Base-by-base conservation (phyloP, 495 filamentous ascomycete genomes). In the Trichoderma gamsii region DNA sequence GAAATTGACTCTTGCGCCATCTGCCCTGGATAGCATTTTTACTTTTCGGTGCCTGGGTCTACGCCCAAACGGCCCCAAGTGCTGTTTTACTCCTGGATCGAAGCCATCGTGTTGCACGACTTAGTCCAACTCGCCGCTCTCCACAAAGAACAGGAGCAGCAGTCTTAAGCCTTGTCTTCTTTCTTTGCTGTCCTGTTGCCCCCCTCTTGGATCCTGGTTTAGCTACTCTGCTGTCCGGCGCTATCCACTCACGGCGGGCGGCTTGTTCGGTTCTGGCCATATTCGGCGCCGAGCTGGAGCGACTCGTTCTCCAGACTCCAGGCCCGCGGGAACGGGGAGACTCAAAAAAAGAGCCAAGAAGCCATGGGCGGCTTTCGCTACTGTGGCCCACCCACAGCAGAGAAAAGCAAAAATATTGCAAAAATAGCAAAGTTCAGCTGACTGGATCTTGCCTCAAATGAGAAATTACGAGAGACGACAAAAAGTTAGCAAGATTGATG, bases 291-390 rank as follows among this genome's bases (percentile, higher is more conserved):
- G 25, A 61, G n/a, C 27, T 29, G 9, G 23, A 38, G 25, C 27
- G 56, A 61, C 27, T 61, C 56, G 56, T 61, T 61, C 56, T 61
- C 56, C 56, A 61, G 56, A 61, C 56, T 61, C 56, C 56, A 61
- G 56, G 56, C 27, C n/a, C 27, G 56, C 13, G 56, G 56, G 56
- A 61, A 29, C 3, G 25, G 35, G 35, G 35, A 9, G 8, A 9
- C 35, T 29, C 1, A 29, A 29, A 38, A 38, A 38, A 38, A 38
- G 11, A 61, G 49, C 18, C 49, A 25, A 52, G 43, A 21, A 52
- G 49, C 56, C 56, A 61, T 61, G 25, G 56, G 4, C 56, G 56
- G 56, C 2, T 61, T 13, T 61, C 56, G 56, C 56, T 32, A 12
- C 27, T 13, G 7, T 25, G 49, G 49, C 56, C 56, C 56, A 61